Conservation (phyloP, 108 stramenopile genomes). For the Cylindrotheca closterium region DNA sequence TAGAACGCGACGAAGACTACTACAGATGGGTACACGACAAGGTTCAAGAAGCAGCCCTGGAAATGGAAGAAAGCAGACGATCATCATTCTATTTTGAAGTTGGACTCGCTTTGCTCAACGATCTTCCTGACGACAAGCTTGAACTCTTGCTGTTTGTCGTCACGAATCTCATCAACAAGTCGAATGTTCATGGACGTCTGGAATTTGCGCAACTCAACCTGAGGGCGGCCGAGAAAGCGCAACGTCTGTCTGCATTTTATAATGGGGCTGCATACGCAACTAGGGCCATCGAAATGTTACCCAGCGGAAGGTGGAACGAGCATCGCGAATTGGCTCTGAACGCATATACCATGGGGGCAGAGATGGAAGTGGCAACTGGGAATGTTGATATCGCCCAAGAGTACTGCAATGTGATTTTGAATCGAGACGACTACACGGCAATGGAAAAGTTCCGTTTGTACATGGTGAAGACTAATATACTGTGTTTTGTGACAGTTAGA, state of each 20-base stretch:
- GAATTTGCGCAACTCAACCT: conserved; percentile 31
- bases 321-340: background rate
- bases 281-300: conserved; percentile 2
- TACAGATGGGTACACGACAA: too few species aligned
- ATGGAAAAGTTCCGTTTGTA: conserved; percentile 14
- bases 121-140: conserved; percentile 2
- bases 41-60: too few species aligned
- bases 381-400: background rate
- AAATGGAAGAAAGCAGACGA: conserved; percentile 11
- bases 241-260: conserved; percentile 4
- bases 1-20: conserved; percentile 18
- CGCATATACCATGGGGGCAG: conserved; percentile 1
- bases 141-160: conserved; percentile 8
- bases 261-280: background rate
- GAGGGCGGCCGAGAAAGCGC: conserved; percentile 2
- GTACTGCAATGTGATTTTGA: conserved; percentile 1
- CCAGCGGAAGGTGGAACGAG: background rate
- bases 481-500: background rate
- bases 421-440: background rate
- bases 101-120: conserved; percentile 3
- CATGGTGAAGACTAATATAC: background rate
- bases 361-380: background rate
- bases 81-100: background rate
- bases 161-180: conserved; percentile 4
- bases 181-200: conserved; percentile 7